Conservation (phyloP, 306 rosid genomes). For the Citrullus colocynthis region DNA sequence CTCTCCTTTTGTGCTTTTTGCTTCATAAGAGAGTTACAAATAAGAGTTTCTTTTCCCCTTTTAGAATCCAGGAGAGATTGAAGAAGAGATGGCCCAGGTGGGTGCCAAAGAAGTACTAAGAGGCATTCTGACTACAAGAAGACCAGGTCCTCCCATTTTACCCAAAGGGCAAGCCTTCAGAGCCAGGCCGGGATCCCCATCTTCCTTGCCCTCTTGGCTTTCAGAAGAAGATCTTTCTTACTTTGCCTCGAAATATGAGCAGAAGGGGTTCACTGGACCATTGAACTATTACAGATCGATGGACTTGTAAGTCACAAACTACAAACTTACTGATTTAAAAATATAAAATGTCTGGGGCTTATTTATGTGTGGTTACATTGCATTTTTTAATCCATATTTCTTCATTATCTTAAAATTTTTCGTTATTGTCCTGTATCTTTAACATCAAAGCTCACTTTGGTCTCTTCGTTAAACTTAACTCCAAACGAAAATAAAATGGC, state of each 20-base stretch:
- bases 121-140: slow-evolving; percentile 38
- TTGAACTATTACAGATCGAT: slow-evolving; percentile 53
- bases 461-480: neutral
- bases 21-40: neutral
- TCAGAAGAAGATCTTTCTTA: slow-evolving; percentile 52
- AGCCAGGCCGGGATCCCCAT: slow-evolving; percentile 21
- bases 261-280: slow-evolving; percentile 57
- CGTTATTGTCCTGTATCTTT: neutral
- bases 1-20: neutral
- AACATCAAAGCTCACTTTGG: neutral
- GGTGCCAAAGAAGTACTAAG: slow-evolving; percentile 40
- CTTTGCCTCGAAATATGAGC: slow-evolving; percentile 37
- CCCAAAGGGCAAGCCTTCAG: slow-evolving; percentile 40
- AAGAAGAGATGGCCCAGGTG: slow-evolving; percentile 41
- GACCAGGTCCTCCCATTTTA: slow-evolving; percentile 41
- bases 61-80: slow-evolving; percentile 58
- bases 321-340: neutral
- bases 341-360: neutral
- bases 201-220: slow-evolving; percentile 53
- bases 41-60: neutral
- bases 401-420: neutral
- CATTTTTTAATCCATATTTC: neutral
- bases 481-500: neutral
- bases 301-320: slow-evolving; percentile 33
- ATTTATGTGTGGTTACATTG: neutral